Base-by-base conservation (phyloP, 2,329 filamentous ascomycete species). In the Fusarium sacchari region DNA sequence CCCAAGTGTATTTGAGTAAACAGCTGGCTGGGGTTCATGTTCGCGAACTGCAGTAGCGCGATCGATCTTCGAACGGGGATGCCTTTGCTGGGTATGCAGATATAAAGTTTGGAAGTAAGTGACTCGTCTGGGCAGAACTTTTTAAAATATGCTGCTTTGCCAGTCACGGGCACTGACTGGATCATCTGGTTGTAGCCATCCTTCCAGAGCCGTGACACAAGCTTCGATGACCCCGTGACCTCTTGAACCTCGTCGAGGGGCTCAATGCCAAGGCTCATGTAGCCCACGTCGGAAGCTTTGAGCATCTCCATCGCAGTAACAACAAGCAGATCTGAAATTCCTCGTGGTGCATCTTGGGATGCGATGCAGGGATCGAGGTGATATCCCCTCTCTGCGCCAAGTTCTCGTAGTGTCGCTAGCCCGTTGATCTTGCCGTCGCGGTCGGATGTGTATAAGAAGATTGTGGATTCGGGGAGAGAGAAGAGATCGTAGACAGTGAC, bases 341-440 rank as follows among this genome's bases (percentile, higher is more conserved):
- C 66, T 4, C 50, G 39, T 6, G 56, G 63, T 10, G 66, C 66
- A 14, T 46, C 36, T 12, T 50, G 36, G 10, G 55, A 61, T 17
- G 66, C 66, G 7, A 69, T 69, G 22, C 58, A 67, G 1, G 66
- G 66, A 26, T 69, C 66, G 17, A 67, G 52, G 20, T 69, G 63
- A n/a, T 62, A 69, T 4, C 66, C 66, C 18, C 3, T 37, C 6
- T 67, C 55, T 2, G 55, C 49, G 7, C 63, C 55, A 22, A 69
- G 63, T 18, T 50, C 57, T n/a, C 63, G 34, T n/a, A 69, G 56
- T 18, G 66, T 61, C 5, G 66, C 56, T 22, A 69, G 34, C 8
- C 66, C 63, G 8, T 60, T 69, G n/a, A 56, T 47, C 4, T 36
- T 36, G 22, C 56, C 63, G 3, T 67, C 32, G 20, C 24, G 22